Percentiles rank a stretch among this genome's conserved stretches.
These are phyloP conservation scores for Aspergillus transmontanensis DNA, from an alignment of 2,329 filamentous ascomycete species.

Conservation along the genomic window DNA sequence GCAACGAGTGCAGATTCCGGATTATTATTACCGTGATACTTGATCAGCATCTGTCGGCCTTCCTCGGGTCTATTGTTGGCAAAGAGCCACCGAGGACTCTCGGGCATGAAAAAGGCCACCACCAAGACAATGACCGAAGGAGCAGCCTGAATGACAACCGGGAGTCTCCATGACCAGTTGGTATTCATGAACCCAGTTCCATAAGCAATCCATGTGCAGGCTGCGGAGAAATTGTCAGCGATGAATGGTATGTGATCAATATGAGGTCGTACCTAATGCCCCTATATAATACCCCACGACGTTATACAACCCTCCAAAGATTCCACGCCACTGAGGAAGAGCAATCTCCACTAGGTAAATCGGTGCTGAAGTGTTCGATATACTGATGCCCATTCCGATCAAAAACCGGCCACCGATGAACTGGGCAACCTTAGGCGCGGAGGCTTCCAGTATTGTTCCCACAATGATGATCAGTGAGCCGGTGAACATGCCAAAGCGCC, in stretches of 20 bases:
- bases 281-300: constrained; percentile 21
- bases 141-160: constrained; percentile 57
- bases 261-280: constrained; percentile 7
- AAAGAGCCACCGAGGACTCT: constrained; percentile 65
- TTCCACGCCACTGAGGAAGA: constrained; percentile 31
- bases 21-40: constrained; percentile 59
- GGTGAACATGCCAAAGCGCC: constrained; percentile 47
- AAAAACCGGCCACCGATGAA: constrained; percentile 33
- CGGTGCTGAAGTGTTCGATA: constrained; percentile 34
- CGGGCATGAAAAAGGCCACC: constrained; percentile 59
- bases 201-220: constrained; percentile 25
- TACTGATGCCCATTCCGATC: constrained; percentile 41
- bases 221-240: neutral
- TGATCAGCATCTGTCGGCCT: constrained; percentile 59
- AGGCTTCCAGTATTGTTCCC: constrained; percentile 27
- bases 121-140: constrained; percentile 52
- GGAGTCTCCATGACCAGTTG: constrained; percentile 58
- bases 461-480: constrained; percentile 36
- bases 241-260: neutral
- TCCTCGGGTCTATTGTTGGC: constrained; percentile 60
- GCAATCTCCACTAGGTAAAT: constrained; percentile 34
- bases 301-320: constrained; percentile 35
- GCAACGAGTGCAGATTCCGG: constrained; percentile 25
- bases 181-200: constrained; percentile 26
- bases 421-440: constrained; percentile 23